Conservation (phyloP, 164 flowering plant species). For the Brasenia schreberi region DNA sequence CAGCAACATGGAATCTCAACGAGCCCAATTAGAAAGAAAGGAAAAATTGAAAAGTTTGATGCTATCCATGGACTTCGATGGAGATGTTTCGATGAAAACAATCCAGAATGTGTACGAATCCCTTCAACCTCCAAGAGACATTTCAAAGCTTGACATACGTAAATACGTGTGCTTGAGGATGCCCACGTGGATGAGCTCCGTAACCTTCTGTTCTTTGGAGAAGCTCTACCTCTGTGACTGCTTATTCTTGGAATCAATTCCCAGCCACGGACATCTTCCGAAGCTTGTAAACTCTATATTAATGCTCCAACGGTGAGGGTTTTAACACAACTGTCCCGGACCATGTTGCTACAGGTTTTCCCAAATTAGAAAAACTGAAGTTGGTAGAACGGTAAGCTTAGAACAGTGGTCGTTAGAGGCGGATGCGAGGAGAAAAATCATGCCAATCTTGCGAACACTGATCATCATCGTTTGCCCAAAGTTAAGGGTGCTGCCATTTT, state of each 20-base stretch:
- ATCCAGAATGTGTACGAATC: background rate
- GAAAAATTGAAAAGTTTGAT: background rate
- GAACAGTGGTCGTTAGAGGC: background rate
- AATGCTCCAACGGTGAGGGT: background rate
- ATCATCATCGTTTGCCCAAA: background rate
- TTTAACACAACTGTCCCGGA: background rate
- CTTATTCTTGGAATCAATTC: background rate
- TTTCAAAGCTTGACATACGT: no score
- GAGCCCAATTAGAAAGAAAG: background rate
- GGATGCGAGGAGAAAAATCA: background rate
- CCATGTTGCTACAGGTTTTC: background rate
- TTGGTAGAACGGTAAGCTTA: background rate
- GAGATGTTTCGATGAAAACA: background rate
- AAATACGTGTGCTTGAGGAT: background rate
- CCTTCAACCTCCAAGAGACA: background rate
- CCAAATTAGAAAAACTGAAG: background rate
- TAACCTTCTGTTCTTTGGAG: background rate
- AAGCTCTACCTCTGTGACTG: background rate
- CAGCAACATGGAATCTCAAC: background rate
- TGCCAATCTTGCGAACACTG: background rate
- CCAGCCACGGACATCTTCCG: background rate
- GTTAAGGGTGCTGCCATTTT: background rate
- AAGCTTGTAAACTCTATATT: background rate
- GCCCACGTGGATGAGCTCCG: background rate
- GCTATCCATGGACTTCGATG: background rate